Percentiles rank a stretch among this genome's conserved stretches.
Evolutionary conservation across 2,329 filamentous ascomycete species (phyloP).

Genomic region (Chalaropsis thielavioides): DNA sequence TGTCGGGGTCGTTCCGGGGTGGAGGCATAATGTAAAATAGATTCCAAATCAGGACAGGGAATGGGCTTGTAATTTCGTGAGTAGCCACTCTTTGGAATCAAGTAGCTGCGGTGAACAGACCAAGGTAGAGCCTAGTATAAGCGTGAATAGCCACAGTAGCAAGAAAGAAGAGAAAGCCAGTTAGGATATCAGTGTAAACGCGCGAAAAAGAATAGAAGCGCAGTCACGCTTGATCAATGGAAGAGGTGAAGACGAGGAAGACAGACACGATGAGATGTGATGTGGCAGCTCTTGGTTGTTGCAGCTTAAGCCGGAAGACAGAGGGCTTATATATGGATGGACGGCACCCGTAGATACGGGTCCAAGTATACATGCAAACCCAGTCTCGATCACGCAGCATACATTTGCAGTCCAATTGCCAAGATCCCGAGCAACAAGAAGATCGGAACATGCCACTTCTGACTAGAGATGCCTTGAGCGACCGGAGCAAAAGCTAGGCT

Average conservation of each 20-base stretch:
- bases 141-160: neutral
- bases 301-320: neutral
- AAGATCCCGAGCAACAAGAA: neutral
- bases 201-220: neutral
- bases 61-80: neutral
- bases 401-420: neutral
- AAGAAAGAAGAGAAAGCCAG: neutral
- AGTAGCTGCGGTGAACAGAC: neutral
- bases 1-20: slow-evolving; percentile 6
- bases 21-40: neutral
- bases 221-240: too few species aligned
- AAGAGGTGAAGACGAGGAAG: neutral
- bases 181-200: neutral
- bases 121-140: neutral
- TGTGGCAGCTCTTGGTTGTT: neutral
- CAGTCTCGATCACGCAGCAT: neutral
- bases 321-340: neutral
- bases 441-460: neutral
- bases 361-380: neutral
- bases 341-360: neutral
- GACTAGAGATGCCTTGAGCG: neutral
- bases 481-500: neutral
- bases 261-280: neutral
- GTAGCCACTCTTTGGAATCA: neutral
- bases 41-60: neutral